A percentile compares a stretch with the other conserved stretches of the same genome.
These are phyloP conservation scores for Willaertia magna DNA, from an alignment of 208 protist genomes.

Conservation along the genomic window DNA sequence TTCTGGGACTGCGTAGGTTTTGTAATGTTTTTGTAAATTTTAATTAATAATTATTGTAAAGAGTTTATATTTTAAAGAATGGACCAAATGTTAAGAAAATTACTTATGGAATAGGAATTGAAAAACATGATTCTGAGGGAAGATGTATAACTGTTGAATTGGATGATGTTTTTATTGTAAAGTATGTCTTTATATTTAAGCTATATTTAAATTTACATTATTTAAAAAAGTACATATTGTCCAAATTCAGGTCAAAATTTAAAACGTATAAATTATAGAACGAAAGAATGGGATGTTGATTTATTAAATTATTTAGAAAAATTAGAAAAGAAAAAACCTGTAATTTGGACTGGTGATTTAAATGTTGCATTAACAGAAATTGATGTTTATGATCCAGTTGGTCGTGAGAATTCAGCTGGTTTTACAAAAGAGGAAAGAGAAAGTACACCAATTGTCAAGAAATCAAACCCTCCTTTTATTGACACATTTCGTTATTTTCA, in stretches of 20 bases:
- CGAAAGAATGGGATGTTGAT: constrained; percentile 52
- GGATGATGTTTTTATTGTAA: not conserved
- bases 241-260: constrained; percentile 75
- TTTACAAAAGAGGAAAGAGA: not conserved
- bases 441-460: not conserved
- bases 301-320: constrained; percentile 32
- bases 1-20: constrained; percentile 63
- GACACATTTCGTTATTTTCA: not conserved
- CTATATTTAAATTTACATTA: too few relatives aligned
- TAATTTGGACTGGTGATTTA: not conserved
- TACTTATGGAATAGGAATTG: not conserved
- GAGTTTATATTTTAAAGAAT: constrained; percentile 10
- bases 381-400: not conserved
- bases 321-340: constrained; percentile 1
- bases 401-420: not conserved
- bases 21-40: constrained; percentile 48
- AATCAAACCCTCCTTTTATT: not conserved
- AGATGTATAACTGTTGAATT: not conserved
- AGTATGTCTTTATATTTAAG: not conserved
- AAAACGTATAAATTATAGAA: constrained; percentile 64
- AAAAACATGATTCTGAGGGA: not conserved
- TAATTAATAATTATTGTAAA: not conserved
- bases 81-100: not conserved
- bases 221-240: constrained; percentile 72
- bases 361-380: not conserved